These are phyloP conservation scores for Megacollybia marginata DNA, from an alignment of 768 basidiomycete genomes.

Conservation along the genomic window DNA sequence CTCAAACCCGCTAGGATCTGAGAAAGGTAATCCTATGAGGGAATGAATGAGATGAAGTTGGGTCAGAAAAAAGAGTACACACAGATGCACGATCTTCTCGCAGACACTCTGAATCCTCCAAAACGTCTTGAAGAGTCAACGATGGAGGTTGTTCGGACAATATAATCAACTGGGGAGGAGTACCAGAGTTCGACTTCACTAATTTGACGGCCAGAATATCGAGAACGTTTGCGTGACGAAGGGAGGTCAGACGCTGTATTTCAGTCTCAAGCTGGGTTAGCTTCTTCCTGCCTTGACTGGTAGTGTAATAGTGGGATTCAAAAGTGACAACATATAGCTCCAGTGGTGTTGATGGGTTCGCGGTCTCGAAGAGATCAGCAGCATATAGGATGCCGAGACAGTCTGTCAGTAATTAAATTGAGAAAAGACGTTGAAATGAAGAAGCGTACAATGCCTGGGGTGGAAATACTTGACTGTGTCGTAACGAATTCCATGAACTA, in stretches of 20 bases:
- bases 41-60: neutral
- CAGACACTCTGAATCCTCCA: constrained; percentile 73
- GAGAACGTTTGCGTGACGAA: constrained; percentile 63
- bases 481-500: constrained; percentile 53
- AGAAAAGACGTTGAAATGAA: constrained; percentile 1
- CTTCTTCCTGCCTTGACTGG: constrained; percentile 65
- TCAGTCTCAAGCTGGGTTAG: constrained; percentile 60
- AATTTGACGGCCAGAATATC: constrained; percentile 64
- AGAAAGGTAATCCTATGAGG: constrained; percentile 59
- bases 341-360: constrained; percentile 45
- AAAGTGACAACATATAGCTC: constrained; percentile 67
- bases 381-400: constrained; percentile 60
- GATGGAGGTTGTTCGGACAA: constrained; percentile 67
- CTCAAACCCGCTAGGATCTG: constrained; percentile 70
- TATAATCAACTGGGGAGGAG: constrained; percentile 50
- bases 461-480: constrained; percentile 65
- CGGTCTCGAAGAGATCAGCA: constrained; percentile 67
- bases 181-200: constrained; percentile 38
- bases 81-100: constrained; percentile 66
- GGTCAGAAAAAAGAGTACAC: constrained; percentile 14
- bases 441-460: constrained; percentile 50
- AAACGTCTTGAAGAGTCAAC: constrained; percentile 60
- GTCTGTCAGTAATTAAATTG: constrained; percentile 26
- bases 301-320: constrained; percentile 59
- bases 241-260: constrained; percentile 47